Base-by-base conservation (phyloP, 1,284 basidiomycete genomes). In the Porodaedalea pini region DNA sequence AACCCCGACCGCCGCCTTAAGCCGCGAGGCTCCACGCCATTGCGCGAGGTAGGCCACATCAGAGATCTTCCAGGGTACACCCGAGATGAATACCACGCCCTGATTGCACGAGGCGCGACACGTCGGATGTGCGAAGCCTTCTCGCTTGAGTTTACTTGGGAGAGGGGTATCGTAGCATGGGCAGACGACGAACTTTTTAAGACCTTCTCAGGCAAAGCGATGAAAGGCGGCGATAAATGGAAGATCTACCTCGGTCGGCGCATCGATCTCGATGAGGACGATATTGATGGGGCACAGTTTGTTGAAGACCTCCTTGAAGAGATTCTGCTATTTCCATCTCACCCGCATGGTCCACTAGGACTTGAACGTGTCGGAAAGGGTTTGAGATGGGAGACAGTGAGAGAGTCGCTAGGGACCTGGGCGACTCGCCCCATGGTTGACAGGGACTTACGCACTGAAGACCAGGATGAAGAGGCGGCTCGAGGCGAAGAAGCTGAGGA, bases 271-370 rank as follows among this genome's bases (percentile, higher is more conserved):
- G 69, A 70, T 25, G 60, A 56, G n/a, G 68, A 70, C 41, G 72
- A 74, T 57, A 31, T 62, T 0, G 72, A 75, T 57, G 73, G 73
- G 0, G 64, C 69, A 1, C 27, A 56, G 31, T 73, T 72, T 55
- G 64, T 73, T 2, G 69, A 69, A 52, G 69, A 66, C 1, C 49
- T 74, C 1, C 59, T 74, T 19, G 72, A 73, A 51, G 72, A 74
- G 31, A 66, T 64, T 0, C 36, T 70, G 8, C 10, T 69, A 2
- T 71, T 66, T 49, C 65, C 67, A 7, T 50, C 60, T 17, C 36
- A 43, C 8, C 29, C 50, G 3, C n/a, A 37, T 13, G 36, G 36
- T 13, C 36, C 36, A n/a, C 36, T 37, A n/a, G 34, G 52, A 45
- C 21, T 27, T n/a, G 23, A 21, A 19, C 27, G 15, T 11, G 21